Evolutionary conservation across 2,329 filamentous ascomycete species (phyloP), one percentile per base, ranked within the genome.

Genomic region (Aspergillus niger): DNA sequence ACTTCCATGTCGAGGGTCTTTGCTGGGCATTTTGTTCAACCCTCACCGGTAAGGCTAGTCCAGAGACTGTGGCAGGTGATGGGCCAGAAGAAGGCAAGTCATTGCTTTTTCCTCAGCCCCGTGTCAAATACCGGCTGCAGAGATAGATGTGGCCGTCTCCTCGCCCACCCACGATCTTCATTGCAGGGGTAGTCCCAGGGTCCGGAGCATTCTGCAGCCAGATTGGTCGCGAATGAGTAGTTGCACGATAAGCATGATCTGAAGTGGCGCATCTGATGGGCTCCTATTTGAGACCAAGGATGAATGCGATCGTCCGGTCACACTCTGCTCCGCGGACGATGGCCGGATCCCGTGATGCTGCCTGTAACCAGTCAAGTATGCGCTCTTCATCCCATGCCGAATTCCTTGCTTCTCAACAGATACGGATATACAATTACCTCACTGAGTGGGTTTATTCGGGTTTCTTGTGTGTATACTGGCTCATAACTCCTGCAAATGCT

Each of bases 201-300:
- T 38, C 39, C 43, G 11, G 17, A 28, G 17, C 30, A 47, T 38
- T 44, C 28, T 55, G 41, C 53, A 55, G 15, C 24, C 8, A 55
- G 15, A 39, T n/a, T 39, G 15, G 43, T 20, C 1, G 30, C 39
- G 22, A 30, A 24, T 47, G 5, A 17, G 39, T 32, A 3, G 43
- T 47, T 44, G 48, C 17, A 38, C 11, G 39, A 51, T 60, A 57
- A 49, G 54, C 54, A 55, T 55, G 60, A 60, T 57, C 26, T 39
- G 11, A 22, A 24, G 24, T 15, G 8, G 30, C 30, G 17, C 53
- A 53, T 52, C 36, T 36, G 53, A 56, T 57, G n/a, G n/a, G 24
- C 8, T 8, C 20, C 10, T 24, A 11, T 28, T 3, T 4, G 38
- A 10, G 48, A 20, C 51, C 20, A 24, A 28, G 8, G 8, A 38